A percentile compares a stretch with the other conserved stretches of the same genome.
These are phyloP conservation scores for Saxophila tyrrhenica DNA, from an alignment of 495 filamentous ascomycete genomes.

Conservation along the genomic window DNA sequence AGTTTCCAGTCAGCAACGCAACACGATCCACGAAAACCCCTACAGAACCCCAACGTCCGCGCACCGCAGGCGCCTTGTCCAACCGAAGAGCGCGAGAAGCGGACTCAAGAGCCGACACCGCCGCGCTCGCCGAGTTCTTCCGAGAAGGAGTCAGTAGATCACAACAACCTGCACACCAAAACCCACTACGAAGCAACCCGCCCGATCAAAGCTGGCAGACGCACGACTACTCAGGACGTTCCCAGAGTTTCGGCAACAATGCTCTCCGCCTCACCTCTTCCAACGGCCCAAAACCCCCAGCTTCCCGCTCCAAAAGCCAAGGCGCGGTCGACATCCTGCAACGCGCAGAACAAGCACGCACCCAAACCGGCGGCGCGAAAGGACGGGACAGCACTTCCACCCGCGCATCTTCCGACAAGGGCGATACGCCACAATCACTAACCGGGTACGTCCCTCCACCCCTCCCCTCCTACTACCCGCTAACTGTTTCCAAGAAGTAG, in stretches of 20 bases:
- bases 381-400: background rate
- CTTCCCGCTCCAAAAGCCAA: background rate
- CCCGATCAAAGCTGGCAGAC: background rate
- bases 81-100: conserved; percentile 1
- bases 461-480: background rate
- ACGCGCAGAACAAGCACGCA: background rate
- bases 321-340: background rate
- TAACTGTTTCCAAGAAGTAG: background rate
- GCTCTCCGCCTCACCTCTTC: background rate
- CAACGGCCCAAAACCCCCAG: background rate
- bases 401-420: background rate
- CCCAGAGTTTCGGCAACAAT: background rate
- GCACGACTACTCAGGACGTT: background rate
- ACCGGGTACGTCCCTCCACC: background rate
- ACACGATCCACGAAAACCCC: background rate
- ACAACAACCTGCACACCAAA: background rate
- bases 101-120: background rate
- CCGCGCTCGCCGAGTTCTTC: conserved; percentile 13
- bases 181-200: conserved; percentile 7
- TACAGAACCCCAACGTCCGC: background rate
- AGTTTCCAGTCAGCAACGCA: background rate
- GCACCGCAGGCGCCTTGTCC: background rate
- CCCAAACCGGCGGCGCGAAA: background rate
- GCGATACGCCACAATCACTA: background rate
- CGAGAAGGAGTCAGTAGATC: background rate